These are phyloP conservation scores for Ophiostoma montium DNA, from an alignment of 2,329 filamentous ascomycete genomes.

Conservation along the genomic window DNA sequence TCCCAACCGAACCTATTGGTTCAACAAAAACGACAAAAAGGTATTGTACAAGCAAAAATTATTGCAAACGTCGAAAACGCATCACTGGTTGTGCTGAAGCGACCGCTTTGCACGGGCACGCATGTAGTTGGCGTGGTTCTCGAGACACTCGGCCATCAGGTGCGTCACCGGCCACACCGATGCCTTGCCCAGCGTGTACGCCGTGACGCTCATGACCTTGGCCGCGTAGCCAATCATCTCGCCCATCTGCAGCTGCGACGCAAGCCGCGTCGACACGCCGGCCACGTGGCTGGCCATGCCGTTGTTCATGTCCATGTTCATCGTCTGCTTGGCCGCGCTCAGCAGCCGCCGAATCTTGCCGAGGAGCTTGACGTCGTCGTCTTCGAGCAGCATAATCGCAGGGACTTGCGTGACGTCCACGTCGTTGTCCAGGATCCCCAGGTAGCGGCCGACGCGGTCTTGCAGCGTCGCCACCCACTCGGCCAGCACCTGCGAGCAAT, in stretches of 20 bases:
- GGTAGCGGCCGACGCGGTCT: constrained; percentile 78
- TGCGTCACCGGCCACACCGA: constrained; percentile 71
- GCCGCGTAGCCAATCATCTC: constrained; percentile 64
- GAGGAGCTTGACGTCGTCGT: constrained; percentile 78
- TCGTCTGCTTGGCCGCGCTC: constrained; percentile 62
- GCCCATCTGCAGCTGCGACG: constrained; percentile 29
- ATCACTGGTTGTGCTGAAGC: constrained; percentile 14
- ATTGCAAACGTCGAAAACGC: no score
- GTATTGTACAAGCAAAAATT: no score
- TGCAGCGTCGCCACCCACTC: constrained; percentile 92
- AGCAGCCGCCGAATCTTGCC: constrained; percentile 72
- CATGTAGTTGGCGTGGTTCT: constrained; percentile 39
- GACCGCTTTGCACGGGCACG: constrained; percentile 39
- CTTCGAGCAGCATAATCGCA: constrained; percentile 78
- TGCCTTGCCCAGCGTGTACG: constrained; percentile 75
- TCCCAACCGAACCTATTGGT: no score
- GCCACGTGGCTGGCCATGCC: constrained; percentile 23
- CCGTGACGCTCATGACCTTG: constrained; percentile 71
- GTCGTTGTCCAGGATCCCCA: constrained; percentile 76
- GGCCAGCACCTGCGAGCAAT: constrained; percentile 84
- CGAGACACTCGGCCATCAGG: constrained; percentile 40
- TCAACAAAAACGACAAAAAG: no score
- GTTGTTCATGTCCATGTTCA: constrained; percentile 42
- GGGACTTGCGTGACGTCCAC: constrained; percentile 70
- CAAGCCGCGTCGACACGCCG: constrained; percentile 37